These are phyloP conservation scores for Solanum sejunctum DNA, from an alignment of 257 asterid species.

Conservation along the genomic window DNA sequence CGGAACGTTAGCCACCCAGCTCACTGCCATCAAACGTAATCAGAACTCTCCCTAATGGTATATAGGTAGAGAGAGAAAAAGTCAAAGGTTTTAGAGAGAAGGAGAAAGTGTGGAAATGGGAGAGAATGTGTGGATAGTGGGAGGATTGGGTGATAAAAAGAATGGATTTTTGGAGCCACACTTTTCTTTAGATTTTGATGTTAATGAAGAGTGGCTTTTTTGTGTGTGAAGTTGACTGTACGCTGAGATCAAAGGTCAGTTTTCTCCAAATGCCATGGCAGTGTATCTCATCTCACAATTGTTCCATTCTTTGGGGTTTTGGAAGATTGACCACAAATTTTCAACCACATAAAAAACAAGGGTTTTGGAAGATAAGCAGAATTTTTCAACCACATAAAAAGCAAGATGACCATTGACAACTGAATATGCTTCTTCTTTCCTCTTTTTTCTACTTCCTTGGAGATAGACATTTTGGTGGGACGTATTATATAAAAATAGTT, in stretches of 20 bases:
- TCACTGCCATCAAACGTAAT: constrained; percentile 14
- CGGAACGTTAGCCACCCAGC: constrained; percentile 21
- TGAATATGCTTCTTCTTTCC: background rate
- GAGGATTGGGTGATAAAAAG: constrained; percentile 11
- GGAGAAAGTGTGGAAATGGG: background rate
- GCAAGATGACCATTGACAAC: background rate
- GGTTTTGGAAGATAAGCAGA: background rate
- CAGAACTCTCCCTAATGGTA: background rate
- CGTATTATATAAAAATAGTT: background rate
- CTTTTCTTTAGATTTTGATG: background rate
- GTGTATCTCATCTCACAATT: background rate
- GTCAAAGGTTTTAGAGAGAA: background rate
- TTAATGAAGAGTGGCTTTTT: background rate
- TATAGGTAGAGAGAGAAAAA: background rate
- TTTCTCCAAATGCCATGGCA: background rate
- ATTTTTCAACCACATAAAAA: background rate
- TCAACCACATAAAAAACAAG: background rate
- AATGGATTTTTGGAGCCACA: constrained; percentile 9
- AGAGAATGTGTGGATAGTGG: constrained; percentile 17
- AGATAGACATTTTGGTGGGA: background rate
- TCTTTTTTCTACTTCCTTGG: too few relatives aligned
- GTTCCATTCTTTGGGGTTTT: background rate
- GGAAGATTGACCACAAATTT: background rate
- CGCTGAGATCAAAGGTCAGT: constrained; percentile 1
- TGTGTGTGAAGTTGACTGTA: background rate